These are phyloP conservation scores for Russula sp. DNA, from an alignment of 768 basidiomycete genomes.

Conservation along the genomic window DNA sequence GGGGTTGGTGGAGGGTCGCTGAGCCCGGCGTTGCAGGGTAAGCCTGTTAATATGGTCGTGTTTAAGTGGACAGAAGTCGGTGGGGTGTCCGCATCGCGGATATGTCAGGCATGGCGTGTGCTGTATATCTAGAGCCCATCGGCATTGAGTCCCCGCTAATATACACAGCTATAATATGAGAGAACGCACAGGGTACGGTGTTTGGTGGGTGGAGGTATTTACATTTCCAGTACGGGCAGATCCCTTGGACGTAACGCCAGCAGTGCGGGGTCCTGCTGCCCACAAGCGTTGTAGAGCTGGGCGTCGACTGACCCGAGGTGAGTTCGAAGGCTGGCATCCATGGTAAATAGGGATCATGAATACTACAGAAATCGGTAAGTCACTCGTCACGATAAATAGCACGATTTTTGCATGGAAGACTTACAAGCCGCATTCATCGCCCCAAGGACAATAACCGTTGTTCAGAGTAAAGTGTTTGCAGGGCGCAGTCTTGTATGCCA, in stretches of 20 bases:
- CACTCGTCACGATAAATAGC: neutral
- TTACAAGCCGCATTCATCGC: conserved; percentile 11
- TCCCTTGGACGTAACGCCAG: conserved; percentile 10
- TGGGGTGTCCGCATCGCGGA: conserved; percentile 10
- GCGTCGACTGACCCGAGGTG: conserved; percentile 7
- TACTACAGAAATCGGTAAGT: neutral
- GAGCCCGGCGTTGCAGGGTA: neutral
- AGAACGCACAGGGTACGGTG: neutral
- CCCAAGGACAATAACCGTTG: conserved; percentile 15
- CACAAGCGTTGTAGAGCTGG: neutral
- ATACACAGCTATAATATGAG: too few relatives aligned
- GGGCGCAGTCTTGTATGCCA: conserved; percentile 13
- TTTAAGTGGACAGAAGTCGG: neutral
- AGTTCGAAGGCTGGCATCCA: neutral
- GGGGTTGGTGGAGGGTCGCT: too few relatives aligned
- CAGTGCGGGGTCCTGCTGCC: conserved; percentile 10
- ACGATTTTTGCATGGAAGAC: neutral
- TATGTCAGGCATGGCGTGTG: conserved; percentile 12
- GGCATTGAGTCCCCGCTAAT: neutral
- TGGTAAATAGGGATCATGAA: conserved; percentile 8
- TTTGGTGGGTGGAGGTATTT: conserved; percentile 1
- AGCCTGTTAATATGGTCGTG: conserved; percentile 7
- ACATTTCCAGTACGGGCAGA: conserved; percentile 6
- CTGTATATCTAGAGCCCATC: neutral
- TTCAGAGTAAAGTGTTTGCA: conserved; percentile 11